These are phyloP conservation scores for Elsinoe ampelina DNA, from an alignment of 2,329 filamentous ascomycete genomes.

Conservation along the genomic window DNA sequence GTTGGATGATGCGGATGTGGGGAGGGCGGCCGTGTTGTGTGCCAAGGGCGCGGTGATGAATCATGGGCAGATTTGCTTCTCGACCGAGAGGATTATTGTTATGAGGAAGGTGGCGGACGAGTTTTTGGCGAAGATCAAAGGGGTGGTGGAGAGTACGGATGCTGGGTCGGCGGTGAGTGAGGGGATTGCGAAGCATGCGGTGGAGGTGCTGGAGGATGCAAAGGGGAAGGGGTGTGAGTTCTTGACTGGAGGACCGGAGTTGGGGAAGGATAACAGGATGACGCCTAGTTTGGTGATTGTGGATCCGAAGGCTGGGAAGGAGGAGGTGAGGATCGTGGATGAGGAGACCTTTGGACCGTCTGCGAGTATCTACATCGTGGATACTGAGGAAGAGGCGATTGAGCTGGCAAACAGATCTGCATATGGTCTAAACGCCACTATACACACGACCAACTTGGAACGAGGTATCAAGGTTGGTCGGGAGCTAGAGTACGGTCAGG, in stretches of 20 bases:
- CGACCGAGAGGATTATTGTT: constrained; percentile 65
- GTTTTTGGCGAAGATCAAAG: constrained; percentile 43
- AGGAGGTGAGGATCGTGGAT: constrained; percentile 60
- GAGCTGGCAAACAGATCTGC: constrained; percentile 50
- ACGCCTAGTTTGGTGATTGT: constrained; percentile 49
- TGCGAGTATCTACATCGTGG: constrained; percentile 13
- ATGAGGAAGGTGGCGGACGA: constrained; percentile 44
- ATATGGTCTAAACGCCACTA: constrained; percentile 59
- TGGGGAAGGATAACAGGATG: constrained; percentile 14
- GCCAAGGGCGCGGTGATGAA: constrained; percentile 7
- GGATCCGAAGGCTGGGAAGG: constrained; percentile 40
- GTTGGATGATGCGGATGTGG: constrained; percentile 34
- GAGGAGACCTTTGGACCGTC: constrained; percentile 49
- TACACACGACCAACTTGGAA: constrained; percentile 61
- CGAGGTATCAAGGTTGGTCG: constrained; percentile 33
- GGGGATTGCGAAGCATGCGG: constrained; percentile 25
- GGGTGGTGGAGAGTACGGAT: constrained; percentile 24
- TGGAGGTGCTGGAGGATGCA: constrained; percentile 21
- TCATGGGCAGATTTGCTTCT: constrained; percentile 52
- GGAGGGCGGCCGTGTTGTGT: constrained; percentile 19
- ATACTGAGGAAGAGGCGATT: constrained; percentile 20
- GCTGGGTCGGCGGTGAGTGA: constrained; percentile 18
- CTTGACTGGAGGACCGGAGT: constrained; percentile 19
- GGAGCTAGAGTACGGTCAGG: constrained; percentile 49
- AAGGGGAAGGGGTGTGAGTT: constrained; percentile 21